Evolutionary conservation across 768 basidiomycete genomes (phyloP), one percentile per base, ranked within the genome.

Genomic region (Auricularia sp.): DNA sequence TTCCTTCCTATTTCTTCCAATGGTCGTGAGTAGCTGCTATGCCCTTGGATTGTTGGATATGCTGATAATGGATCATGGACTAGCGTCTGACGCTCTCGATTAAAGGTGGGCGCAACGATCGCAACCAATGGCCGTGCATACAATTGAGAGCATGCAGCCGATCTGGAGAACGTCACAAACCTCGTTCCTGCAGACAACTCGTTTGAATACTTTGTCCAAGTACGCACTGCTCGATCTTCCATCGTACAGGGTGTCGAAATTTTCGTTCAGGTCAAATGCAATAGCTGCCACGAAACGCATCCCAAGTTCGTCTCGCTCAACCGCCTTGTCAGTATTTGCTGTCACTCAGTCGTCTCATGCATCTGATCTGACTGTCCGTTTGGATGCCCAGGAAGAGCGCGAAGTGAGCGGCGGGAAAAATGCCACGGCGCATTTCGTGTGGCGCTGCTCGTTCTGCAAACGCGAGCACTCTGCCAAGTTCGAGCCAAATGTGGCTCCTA

Each of bases 391-490:
- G 39, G 39, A 42, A 42, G 39, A 42, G 39, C 39, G 39, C 39
- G 39, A 42, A 42, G 39, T 42, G 39, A 42, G 39, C 39, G 39
- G 35, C 68, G 92, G 90, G 84, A 91, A 73, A 79, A 83, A 71
- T 80, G 75, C 66, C 82, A 86, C 66, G 76, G 91, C 91, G 4
- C 77, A 92, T 72, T 87, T 93, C 69, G 88, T 93, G 43, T 93
- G 91, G 91, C 80, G 78, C 67, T 93, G 90, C 39, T 23, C 21
- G 36, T 34, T 63, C 81, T 84, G 84, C 79, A 91, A 87, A 77
- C 85, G 87, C 43, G 90, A 92, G 74, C 85, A 84, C 70, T 90
- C 86, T 7, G 91, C 90, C 44, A 91, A 87, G 70, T 93, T 93
- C 68, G 87, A 90, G 43, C 68, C 78, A 1, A 42, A 42, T 14